Base-by-base conservation (phyloP, 495 filamentous ascomycete genomes). In the Amorphotheca resinae region DNA sequence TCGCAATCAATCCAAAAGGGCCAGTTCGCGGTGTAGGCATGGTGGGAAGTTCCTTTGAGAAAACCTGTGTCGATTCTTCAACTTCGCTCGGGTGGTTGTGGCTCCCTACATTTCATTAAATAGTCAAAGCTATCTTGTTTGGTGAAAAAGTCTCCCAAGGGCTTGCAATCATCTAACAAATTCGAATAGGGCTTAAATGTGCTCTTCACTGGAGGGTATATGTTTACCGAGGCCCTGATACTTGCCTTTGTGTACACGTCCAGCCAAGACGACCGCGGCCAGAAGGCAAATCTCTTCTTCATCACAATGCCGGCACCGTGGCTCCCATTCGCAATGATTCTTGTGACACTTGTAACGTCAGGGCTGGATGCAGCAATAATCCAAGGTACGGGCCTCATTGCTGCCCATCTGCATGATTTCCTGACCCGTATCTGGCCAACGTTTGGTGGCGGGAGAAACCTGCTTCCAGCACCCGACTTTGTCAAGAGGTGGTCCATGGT, bases 31-130 rank as follows among this genome's bases (percentile, higher is more conserved):
- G 75, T 84, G 80, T 72, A 69, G 78, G 81, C 69, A 82, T 83
- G 86, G 84, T 93, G 86, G 87, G 83, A 87, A 67, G 68, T 70
- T 73, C 74, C 62, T 72, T 69, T 85, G 80, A 85, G 51, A 84
- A 88, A 83, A 80, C 73, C 79, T 70, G 66, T 64, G 62, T 67
- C 66, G 74, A 76, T 69, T 59, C 62, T 50, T 61, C 65, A 62
- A 56, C 59, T 81, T 78, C 65, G 61, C 73, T 69, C 59, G 72
- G 73, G 85, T 77, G 76, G 74, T 88, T 82, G 66, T 72, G 73
- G 77, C 78, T 77, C 84, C 86, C 84, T 94, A 95, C 85, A 95
- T 84, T 64, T 62, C 50, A 32, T 33, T 38, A 42, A 38, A 30
- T 30, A 40, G 25, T 49, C 28, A 26, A 42, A 41, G 25, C 42